These are phyloP conservation scores for Vitis amurensis DNA, from an alignment of 164 flowering plant species.

Conservation along the genomic window DNA sequence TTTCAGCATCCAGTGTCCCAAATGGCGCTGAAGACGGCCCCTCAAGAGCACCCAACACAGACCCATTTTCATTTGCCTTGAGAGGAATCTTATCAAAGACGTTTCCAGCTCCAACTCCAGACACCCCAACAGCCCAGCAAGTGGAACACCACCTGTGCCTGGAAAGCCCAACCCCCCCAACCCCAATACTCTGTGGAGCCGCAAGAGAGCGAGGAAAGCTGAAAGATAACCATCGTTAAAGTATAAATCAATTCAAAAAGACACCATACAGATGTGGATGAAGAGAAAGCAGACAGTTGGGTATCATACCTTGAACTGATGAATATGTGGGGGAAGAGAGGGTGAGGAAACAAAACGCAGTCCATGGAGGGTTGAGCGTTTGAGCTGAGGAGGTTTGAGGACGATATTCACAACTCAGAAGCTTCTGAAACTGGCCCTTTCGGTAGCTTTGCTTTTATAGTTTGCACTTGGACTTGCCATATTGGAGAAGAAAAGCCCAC, in stretches of 20 bases:
- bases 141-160: constrained; percentile 17
- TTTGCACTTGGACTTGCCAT: neutral
- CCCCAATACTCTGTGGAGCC: constrained; percentile 8
- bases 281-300: neutral
- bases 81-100: constrained; percentile 41
- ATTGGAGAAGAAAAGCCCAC: constrained; percentile 7
- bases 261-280: neutral
- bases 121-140: constrained; percentile 32
- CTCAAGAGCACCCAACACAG: constrained; percentile 30
- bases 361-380: constrained; percentile 15
- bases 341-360: constrained; percentile 13
- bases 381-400: too few species aligned
- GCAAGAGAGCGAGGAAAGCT: constrained; percentile 27
- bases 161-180: neutral
- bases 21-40: constrained; percentile 37
- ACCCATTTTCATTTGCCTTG: constrained; percentile 41
- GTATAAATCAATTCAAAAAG: neutral
- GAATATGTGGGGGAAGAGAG: constrained; percentile 14
- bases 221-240: constrained; percentile 9
- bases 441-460: neutral
- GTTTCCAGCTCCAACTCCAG: constrained; percentile 30
- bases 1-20: constrained; percentile 67
- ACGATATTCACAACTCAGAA: too few species aligned
- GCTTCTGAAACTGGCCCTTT: neutral
- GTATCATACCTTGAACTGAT: constrained; percentile 13